phyloP scores from a whole-genome alignment of 345 rosid species.

The Aegle marmelos region DNA sequence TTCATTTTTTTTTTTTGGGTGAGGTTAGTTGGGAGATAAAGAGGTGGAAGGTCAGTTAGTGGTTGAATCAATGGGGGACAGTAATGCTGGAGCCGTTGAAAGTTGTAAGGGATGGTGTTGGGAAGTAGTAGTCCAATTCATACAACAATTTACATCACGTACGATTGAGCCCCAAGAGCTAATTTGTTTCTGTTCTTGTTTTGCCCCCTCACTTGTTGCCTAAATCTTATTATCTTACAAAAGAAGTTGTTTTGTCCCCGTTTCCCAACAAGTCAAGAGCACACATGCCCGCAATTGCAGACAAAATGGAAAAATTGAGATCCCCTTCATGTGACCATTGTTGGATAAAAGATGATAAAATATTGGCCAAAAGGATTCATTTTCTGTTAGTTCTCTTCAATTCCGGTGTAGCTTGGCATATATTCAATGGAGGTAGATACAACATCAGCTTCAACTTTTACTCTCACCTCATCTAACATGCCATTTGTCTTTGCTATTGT shows the following conservation, averaged over 20 bases:
- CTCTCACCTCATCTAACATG: neutral
- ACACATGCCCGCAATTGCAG: neutral
- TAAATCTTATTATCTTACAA: neutral
- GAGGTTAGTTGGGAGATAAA: neutral
- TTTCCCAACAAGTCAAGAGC: slow-evolving; percentile 4
- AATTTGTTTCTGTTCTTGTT: neutral
- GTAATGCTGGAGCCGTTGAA: slow-evolving; percentile 8
- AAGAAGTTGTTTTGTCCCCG: neutral
- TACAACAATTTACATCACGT: neutral
- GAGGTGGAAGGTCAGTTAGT: slow-evolving; percentile 20
- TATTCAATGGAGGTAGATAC: neutral
- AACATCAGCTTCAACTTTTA: neutral
- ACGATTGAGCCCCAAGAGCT: neutral
- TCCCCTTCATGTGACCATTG: slow-evolving; percentile 6
- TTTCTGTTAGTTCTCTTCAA: neutral
- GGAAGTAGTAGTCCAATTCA: neutral
- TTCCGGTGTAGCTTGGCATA: neutral
- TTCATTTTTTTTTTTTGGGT: too few species aligned
- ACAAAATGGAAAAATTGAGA: slow-evolving; percentile 9
- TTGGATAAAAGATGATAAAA: neutral
- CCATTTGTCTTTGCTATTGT: neutral
- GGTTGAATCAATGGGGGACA: slow-evolving; percentile 10
- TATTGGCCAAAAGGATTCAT: neutral
- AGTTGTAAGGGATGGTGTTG: slow-evolving; percentile 20
- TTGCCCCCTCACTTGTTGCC: slow-evolving; percentile 13